Evolutionary conservation across 352 stramenopile species (phyloP), one percentile per base, ranked within the genome.

Genomic region (Phytopythium mirpurense): DNA sequence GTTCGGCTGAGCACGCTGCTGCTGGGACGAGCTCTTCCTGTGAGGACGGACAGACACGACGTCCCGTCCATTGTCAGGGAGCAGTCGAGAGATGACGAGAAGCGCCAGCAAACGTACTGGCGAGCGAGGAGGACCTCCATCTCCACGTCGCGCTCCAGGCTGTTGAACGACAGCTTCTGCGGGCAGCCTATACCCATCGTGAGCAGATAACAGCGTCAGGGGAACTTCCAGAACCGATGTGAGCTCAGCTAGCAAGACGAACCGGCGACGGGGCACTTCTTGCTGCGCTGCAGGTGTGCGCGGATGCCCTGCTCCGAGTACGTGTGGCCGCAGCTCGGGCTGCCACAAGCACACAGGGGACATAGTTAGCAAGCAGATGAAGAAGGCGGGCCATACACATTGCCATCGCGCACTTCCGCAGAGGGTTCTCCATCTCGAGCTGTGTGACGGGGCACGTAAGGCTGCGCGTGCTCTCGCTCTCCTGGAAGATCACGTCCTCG

Each of bases 121-220:
- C 72, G 68, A n/a, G 57, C 72, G 59, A 90, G 75, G 41, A 90
- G 73, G 21, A 94, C 77, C 53, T 94, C 84, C 80, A 94, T 94
- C 63, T 93, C 82, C 40, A 94, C 80, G 41, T 94, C 78, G 41
- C 82, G 84, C 60, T 94, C 84, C 36, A 94, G 70, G 16, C 60
- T 75, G 19, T 65, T 62, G 43, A 86, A 65, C 18, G 60, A 51
- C 32, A 94, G 51, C 41, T 77, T 73, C 23, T 91, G 70, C 6
- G 73, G 82, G 42, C 84, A 94, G 14, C 84, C 84, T 93, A 53
- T 4, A n/a, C n/a, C n/a, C n/a, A n/a, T n/a, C n/a, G n/a, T n/a
- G n/a, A n/a, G n/a, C n/a, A n/a, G n/a, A n/a, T n/a, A n/a, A n/a
- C n/a, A n/a, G n/a, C n/a, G n/a, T n/a, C n/a, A n/a, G n/a, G n/a